Evolutionary conservation across 345 rosid species (phyloP).

Genomic region (Pistacia atlantica): DNA sequence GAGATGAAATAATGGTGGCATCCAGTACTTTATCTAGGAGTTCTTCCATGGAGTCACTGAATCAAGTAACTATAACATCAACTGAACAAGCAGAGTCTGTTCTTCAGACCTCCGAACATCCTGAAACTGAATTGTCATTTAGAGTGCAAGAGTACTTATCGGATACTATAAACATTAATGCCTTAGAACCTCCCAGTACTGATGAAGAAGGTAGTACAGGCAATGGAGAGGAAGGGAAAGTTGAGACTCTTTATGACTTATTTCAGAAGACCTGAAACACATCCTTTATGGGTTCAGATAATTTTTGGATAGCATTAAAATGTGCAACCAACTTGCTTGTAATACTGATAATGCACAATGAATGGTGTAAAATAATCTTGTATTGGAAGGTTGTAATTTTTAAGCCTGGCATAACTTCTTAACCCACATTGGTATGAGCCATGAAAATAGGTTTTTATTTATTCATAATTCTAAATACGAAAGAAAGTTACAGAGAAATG

Average conservation of each 20-base stretch:
- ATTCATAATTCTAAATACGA: no score
- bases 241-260: constrained; percentile 54
- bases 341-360: not conserved
- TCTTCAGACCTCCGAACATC: constrained; percentile 36
- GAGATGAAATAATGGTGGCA: constrained; percentile 76
- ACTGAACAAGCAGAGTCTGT: constrained; percentile 53
- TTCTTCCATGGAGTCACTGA: constrained; percentile 67
- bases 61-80: constrained; percentile 57
- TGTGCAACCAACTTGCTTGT: not conserved
- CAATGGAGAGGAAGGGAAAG: no score
- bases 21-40: constrained; percentile 69
- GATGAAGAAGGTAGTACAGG: constrained; percentile 25
- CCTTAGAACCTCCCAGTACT: constrained; percentile 33
- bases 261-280: constrained; percentile 47
- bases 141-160: constrained; percentile 61
- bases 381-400: not conserved
- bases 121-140: constrained; percentile 41
- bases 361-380: not conserved
- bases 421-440: not conserved
- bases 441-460: no score
- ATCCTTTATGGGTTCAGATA: not conserved
- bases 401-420: not conserved
- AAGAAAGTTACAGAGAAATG: no score
- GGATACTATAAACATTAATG: constrained; percentile 45
- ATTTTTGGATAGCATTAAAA: not conserved